Base-by-base conservation (phyloP, 371 early-diverging fungal genomes). In the Catenaria anguillulae region DNA sequence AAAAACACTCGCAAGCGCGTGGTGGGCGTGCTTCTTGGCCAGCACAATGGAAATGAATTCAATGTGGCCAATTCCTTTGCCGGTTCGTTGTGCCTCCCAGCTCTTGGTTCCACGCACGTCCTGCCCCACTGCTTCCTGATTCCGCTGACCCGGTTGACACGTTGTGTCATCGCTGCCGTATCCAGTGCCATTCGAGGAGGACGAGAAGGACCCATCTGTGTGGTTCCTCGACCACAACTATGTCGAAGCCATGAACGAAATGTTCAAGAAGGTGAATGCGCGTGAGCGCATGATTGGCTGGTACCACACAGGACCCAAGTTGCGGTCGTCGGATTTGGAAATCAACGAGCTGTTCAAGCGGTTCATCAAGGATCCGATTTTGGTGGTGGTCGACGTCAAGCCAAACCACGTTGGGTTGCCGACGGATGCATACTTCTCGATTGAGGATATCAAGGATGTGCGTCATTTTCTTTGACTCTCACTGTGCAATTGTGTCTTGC, bases 181-280 rank as follows among this genome's bases (percentile, higher is more conserved):
- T 33, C 33, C 66, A 89, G 97, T 99, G 23, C 99, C 99, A 29
- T 99, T 99, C 73, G 97, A 97, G 74, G 98, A 98, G 75, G 97
- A 97, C 70, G 94, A 97, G 64, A 93, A 92, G 73, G 92, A 94
- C 75, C 89, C 93, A 23, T 83, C 85, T 8, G 93, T 94, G 12
- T 99, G 98, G 97, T 99, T 94, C 74, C 82, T 99, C 68, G 99
- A 99, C 76, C 98, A 98, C 75, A 93, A 98, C 71, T 99, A 98
- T 73, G 89, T 93, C 56, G 94, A 97, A 72, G 89, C 89, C 21
- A 99, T 99, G 99, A 93, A 90, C 66, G 96, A 94, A 65, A 93
- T 99, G 91, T 99, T 95, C 75, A 92, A 92, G 71, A 99, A 99
- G 79, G 97, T 99, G 35, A 98, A 97, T 74, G 92, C 91, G 56